phyloP scores from a whole-genome alignment of 2,329 filamentous ascomycete genomes.

The Amesomyces nigricolor region DNA sequence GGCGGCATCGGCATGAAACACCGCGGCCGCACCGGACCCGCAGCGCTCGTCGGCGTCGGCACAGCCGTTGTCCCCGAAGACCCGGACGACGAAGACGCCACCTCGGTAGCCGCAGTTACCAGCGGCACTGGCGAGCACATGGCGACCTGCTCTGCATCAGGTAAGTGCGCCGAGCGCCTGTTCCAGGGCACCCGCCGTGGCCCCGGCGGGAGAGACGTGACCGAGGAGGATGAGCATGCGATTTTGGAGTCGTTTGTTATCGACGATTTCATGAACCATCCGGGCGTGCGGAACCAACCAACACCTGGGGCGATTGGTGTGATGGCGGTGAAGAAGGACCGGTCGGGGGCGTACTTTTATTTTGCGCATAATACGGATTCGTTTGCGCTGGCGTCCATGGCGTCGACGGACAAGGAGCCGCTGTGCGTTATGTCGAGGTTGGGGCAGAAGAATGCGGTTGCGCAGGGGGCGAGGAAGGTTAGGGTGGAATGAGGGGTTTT shows the following conservation, averaged over 20 bases:
- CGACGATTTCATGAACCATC: constrained; percentile 89
- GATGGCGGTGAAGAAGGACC: constrained; percentile 80
- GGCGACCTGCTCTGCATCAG: constrained; percentile 88
- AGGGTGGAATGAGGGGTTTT: constrained; percentile 23
- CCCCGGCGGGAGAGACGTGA: constrained; percentile 54
- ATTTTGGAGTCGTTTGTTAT: constrained; percentile 70
- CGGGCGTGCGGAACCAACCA: constrained; percentile 72
- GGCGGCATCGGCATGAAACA: constrained; percentile 99
- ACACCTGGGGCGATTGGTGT: constrained; percentile 87
- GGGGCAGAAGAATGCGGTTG: constrained; percentile 45
- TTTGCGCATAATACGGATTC: constrained; percentile 96
- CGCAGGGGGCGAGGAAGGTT: constrained; percentile 50
- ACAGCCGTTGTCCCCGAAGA: constrained; percentile 81
- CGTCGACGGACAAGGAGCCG: constrained; percentile 67
- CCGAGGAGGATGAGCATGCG: constrained; percentile 70
- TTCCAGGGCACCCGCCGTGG: constrained; percentile 63
- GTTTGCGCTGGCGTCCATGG: constrained; percentile 83
- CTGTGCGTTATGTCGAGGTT: constrained; percentile 84
- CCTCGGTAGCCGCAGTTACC: constrained; percentile 76
- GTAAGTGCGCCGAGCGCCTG: constrained; percentile 77
- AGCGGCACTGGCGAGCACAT: constrained; percentile 98
- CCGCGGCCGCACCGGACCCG: constrained; percentile 82
- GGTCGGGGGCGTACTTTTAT: constrained; percentile 72
- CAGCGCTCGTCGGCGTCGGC: constrained; percentile 86
- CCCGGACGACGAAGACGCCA: constrained; percentile 60